Base-by-base conservation (phyloP, 805 yeast species). In the Pichia kluyveri region DNA sequence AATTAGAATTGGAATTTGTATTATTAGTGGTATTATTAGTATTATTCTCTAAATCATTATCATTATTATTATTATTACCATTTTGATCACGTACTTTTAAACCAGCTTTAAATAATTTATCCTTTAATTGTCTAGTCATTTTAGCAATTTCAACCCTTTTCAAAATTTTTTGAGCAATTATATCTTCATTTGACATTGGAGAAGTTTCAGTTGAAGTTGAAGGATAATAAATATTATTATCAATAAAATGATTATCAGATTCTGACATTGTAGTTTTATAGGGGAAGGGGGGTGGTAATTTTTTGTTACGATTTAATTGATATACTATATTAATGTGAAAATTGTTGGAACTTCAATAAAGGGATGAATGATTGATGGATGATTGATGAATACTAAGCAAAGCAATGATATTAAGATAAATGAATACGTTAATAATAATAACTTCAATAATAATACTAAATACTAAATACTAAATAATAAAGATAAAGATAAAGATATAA, bases 141-240 rank as follows among this genome's bases (percentile, higher is more conserved):
- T 74, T 63, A 6, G 76, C 72, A 8, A 72, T 61, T 51, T 72
- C 75, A 5, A 72, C 77, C 45, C 75, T 61, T 51, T 71, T 71
- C 40, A 72, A 59, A 41, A 72, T 70, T 51, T 66, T 68, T 48
- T 70, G 71, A 26, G 75, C 74, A 15, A 71, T 71, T 18, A 62
- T 32, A 45, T 71, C 72, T 49, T 72, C 76, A 42, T 55, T 54
- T 31, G 55, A 50, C 23, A 41, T 14, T 9, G 46, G 47, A 11
- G 47, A 40, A 5, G 50, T 47, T 49, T 54, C 40, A 40, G 37
- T 44, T 30, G 44, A 44, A 32, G 46, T 39, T 3, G 43, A 15
- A 17, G 30, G 37, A 10, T 32, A 19, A 26, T 40, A 39, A 15
- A 8, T 26, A 10, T 6, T 15, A 28, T 6, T 26, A 40, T 10